Conservation (phyloP, 805 yeast genomes). For the Clavispora phyllophila region DNA sequence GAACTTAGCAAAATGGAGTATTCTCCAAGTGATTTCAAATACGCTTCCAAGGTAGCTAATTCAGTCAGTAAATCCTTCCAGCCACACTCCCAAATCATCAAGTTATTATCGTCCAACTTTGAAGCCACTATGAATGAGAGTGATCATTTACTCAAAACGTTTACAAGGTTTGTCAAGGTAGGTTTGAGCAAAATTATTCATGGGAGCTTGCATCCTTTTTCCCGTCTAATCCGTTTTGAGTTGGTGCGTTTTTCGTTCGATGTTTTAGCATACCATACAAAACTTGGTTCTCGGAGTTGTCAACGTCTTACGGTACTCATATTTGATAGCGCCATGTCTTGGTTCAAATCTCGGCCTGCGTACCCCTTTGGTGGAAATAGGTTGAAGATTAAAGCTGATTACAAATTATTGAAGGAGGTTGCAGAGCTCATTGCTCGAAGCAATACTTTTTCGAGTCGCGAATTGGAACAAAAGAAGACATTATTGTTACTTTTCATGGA, state of each 20-base stretch:
- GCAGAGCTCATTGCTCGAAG: conserved; percentile 26
- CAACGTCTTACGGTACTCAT: conserved; percentile 45
- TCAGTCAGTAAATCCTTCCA: conserved; percentile 46
- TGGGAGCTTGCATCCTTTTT: conserved; percentile 81
- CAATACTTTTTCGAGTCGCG: conserved; percentile 18
- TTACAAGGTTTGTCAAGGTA: conserved; percentile 53
- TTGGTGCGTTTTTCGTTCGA: conserved; percentile 64
- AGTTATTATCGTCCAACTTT: conserved; percentile 68
- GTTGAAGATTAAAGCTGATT: conserved; percentile 66
- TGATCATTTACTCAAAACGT: conserved; percentile 61
- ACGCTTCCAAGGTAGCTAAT: conserved; percentile 48
- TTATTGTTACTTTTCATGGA: conserved; percentile 61
- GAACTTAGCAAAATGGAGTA: conserved; percentile 80
- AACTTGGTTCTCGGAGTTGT: conserved; percentile 44
- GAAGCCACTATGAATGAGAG: conserved; percentile 74
- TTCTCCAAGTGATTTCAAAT: conserved; percentile 69
- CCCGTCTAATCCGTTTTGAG: conserved; percentile 72
- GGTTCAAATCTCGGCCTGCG: conserved; percentile 63
- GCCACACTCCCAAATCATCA: conserved; percentile 66
- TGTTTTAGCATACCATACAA: conserved; percentile 51
- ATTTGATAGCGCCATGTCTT: conserved; percentile 63
- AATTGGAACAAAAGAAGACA: conserved; percentile 45
- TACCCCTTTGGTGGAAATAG: conserved; percentile 86
- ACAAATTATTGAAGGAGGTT: conserved; percentile 51
- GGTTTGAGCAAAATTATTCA: conserved; percentile 47